Conservation (phyloP, 2,329 filamentous ascomycete species). For the Cladosporium velox region DNA sequence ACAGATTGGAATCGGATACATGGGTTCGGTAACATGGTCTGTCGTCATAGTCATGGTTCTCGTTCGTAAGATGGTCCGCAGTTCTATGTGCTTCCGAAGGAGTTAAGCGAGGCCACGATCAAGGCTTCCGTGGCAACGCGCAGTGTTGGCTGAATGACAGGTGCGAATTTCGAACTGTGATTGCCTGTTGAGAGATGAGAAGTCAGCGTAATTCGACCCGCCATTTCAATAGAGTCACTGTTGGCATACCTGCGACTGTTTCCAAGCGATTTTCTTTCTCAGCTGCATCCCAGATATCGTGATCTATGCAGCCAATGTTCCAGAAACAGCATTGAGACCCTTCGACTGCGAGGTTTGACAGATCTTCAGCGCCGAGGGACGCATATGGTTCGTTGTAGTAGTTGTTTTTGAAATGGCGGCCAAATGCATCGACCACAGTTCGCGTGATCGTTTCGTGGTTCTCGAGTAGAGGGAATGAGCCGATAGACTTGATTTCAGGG, state of each 20-base stretch:
- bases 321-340: slow-evolving; percentile 56
- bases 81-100: not conserved
- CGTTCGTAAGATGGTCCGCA: not conserved
- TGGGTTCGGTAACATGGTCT: not conserved
- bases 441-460: slow-evolving; percentile 49
- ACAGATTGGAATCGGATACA: not conserved
- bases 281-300: slow-evolving; percentile 6
- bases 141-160: slow-evolving; percentile 59
- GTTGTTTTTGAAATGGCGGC: slow-evolving; percentile 44
- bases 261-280: slow-evolving; percentile 24
- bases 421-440: slow-evolving; percentile 45
- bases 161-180: slow-evolving; percentile 59
- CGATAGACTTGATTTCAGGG: slow-evolving; percentile 44
- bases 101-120: slow-evolving; percentile 27
- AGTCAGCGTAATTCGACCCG: not conserved
- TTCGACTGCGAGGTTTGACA: slow-evolving; percentile 51
- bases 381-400: slow-evolving; percentile 38
- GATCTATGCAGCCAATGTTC: slow-evolving; percentile 55
- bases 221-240: slow-evolving; percentile 33
- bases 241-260: slow-evolving; percentile 46
- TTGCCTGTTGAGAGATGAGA: slow-evolving; percentile 39
- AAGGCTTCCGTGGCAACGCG: slow-evolving; percentile 41
- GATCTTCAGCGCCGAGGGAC: slow-evolving; percentile 54
- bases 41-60: not conserved
- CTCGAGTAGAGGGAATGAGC: slow-evolving; percentile 48